These are phyloP conservation scores for Pisolithus tinctorius DNA, from an alignment of 768 basidiomycete species.

Conservation along the genomic window DNA sequence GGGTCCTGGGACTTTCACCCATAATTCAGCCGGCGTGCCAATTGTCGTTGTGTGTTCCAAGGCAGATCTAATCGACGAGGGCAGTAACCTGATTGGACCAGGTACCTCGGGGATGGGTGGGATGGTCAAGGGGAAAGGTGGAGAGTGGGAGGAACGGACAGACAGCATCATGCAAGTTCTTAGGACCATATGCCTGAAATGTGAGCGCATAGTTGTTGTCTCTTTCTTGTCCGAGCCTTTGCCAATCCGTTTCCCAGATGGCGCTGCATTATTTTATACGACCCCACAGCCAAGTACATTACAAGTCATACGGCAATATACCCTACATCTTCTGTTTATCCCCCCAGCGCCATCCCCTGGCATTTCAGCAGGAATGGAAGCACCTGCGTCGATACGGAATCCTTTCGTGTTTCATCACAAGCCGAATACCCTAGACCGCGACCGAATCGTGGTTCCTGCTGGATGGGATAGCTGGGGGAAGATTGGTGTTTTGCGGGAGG, in stretches of 20 bases:
- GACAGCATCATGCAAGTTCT: conserved; percentile 96
- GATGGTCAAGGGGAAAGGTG: conserved; percentile 88
- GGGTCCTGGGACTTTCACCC: conserved; percentile 77
- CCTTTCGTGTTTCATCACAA: conserved; percentile 83
- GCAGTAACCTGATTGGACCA: conserved; percentile 54
- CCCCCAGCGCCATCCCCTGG: conserved; percentile 52
- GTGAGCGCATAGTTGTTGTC: conserved; percentile 40
- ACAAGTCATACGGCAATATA: conserved; percentile 72
- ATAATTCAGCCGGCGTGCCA: conserved; percentile 80
- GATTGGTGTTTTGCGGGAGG: conserved; percentile 82
- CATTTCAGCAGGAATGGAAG: conserved; percentile 26
- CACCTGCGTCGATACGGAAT: conserved; percentile 53
- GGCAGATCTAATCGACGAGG: conserved; percentile 88
- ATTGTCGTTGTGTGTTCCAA: conserved; percentile 89
- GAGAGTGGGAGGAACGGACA: conserved; percentile 92
- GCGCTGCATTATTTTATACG: conserved; percentile 88
- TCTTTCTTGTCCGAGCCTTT: background rate
- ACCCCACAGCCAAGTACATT: conserved; percentile 74
- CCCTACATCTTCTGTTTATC: conserved; percentile 60
- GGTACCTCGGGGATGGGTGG: conserved; percentile 82
- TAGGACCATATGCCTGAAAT: conserved; percentile 86
- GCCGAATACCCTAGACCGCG: conserved; percentile 90
- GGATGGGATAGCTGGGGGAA: conserved; percentile 99
- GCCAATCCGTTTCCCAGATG: conserved; percentile 49
- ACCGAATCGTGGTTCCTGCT: conserved; percentile 84